These are phyloP conservation scores for Smittium culicis DNA, from an alignment of 371 early-diverging fungal species.

Conservation along the genomic window DNA sequence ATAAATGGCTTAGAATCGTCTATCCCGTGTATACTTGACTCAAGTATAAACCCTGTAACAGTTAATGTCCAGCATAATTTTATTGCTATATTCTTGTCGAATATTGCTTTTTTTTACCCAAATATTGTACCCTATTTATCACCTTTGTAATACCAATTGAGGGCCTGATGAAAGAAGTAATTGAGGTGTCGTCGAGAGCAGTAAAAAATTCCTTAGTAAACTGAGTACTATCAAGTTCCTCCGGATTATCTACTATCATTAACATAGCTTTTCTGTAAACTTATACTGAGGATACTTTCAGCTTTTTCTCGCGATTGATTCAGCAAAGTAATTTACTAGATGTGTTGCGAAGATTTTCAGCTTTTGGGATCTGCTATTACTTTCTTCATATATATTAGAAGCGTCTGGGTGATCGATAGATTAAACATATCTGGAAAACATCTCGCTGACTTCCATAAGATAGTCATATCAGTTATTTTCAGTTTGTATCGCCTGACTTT, in stretches of 20 bases:
- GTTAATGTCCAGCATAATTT: conserved; percentile 6
- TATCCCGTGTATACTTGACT: background rate
- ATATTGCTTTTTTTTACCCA: background rate
- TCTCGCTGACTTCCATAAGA: background rate
- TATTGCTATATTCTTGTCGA: background rate
- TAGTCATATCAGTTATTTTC: background rate
- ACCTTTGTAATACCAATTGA: background rate
- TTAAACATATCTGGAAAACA: background rate
- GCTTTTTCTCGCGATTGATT: background rate
- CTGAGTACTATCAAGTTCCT: background rate
- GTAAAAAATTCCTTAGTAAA: background rate
- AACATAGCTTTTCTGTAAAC: background rate
- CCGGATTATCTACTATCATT: background rate
- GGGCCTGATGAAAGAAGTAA: background rate
- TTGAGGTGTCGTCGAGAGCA: background rate
- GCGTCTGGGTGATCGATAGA: background rate
- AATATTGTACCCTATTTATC: background rate
- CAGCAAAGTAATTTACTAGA: background rate
- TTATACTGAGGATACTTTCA: background rate
- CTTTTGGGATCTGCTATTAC: background rate
- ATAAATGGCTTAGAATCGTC: background rate
- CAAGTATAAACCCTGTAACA: background rate
- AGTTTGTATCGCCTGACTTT: background rate
- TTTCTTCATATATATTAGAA: background rate
- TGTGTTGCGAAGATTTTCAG: background rate